Base-by-base conservation (phyloP, 345 rosid genomes). In the Sisymbrium altissimum region DNA sequence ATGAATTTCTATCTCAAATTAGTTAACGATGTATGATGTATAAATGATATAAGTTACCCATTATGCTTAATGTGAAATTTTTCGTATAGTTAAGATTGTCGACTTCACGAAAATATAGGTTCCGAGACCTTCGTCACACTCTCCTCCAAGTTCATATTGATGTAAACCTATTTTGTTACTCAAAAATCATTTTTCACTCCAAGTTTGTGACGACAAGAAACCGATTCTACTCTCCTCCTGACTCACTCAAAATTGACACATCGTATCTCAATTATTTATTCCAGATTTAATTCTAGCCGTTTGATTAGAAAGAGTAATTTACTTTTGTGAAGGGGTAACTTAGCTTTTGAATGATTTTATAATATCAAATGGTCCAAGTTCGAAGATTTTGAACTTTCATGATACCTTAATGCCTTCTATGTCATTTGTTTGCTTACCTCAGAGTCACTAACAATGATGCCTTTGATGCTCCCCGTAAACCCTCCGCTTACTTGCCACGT, bases 361-460 rank as follows among this genome's bases (percentile, higher is more conserved):
- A 73, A 43, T 52, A 53, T 19, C 63, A 72, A 63, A 53, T 30
- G 43, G 68, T 27, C 60, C 11, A 61, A 52, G 13, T 64, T 73
- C 39, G 64, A 73, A 73, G 71, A 73, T 73, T 72, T 53, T 32
- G 1, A 36, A 30, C 35, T 55, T 55, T 70, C 57, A 44, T n/a
- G 45, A 3, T 71, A 55, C 49, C 49, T 55, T 73, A 64, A 73
- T 73, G 77, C 77, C 58, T 73, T 73, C 71, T 54, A 33, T 73
- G 77, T 73, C 77, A 73, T 53, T 55, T 55, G 59, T 64, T 44
- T 73, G 77, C 77, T 73, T 73, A 73, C 77, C 49, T 73, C 65
- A 64, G 14, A 62, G 3, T 64, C 77, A 64, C 71, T 55, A 73
- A 39, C 43, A 9, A n/a, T 50, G 35, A 63, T 29, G 32, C 44